Evolutionary conservation across 2,329 filamentous ascomycete genomes (phyloP), one percentile per base, ranked within the genome.

Genomic region (Fusarium armeniacum): DNA sequence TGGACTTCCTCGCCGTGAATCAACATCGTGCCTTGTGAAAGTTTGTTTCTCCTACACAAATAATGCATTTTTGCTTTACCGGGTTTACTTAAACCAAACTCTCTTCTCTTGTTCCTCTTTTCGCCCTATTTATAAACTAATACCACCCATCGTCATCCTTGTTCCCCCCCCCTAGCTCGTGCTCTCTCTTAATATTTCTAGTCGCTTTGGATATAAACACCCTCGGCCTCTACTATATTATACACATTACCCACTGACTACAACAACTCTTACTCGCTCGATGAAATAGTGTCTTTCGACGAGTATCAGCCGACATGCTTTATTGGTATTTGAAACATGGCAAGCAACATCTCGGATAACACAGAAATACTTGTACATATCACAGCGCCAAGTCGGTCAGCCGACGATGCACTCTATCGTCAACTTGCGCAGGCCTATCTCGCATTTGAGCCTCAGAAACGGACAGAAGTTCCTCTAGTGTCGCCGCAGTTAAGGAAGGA

Each of bases 361-460:
- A 79, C 82, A 53, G 86, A 89, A 77, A 85, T 89, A 45, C 80
- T 89, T 45, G 82, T 88, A 52, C 87, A 89, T 74, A 82, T 87
- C 58, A 76, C 83, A 13, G 87, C 86, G 32, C 84, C 86, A 9
- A 83, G 84, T 71, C 81, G 76, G 40, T 78, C 80, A 24, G 70
- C 73, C 13, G 84, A 88, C 68, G 86, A 89, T 76, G 76, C 72
- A 20, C 70, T 72, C 16, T 88, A 88, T 67, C 79, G 86, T 35
- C 75, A 78, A n/a, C 77, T 87, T 24, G 85, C 85, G 6, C 72
- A 79, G 24, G 83, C 84, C 4, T 88, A 88, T 66, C 76, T 86
- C n/a, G 75, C 80, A 41, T 89, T 87, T 59, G 68, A 79, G 40
- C 79, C 83, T 12, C 65, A 65, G 8, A 50, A 56, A 15, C 63